Base-by-base conservation (phyloP, 2,329 filamentous ascomycete genomes). In the Ophiostoma montium region DNA sequence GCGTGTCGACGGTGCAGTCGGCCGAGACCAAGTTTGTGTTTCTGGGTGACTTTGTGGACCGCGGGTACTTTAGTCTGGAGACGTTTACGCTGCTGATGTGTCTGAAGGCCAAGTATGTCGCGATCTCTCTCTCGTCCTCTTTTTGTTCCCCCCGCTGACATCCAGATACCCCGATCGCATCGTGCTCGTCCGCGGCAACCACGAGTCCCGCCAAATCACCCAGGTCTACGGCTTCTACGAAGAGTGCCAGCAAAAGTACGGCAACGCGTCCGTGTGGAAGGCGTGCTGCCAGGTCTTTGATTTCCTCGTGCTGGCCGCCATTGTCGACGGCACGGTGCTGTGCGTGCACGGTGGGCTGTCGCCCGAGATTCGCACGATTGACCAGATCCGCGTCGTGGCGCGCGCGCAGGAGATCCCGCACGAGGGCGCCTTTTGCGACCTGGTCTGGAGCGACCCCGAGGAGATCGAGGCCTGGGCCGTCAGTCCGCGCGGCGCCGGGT, bases 251-350 rank as follows among this genome's bases (percentile, higher is more conserved):
- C 84, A 92, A 60, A 98, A 98, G 67, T 98, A 98, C 64, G 92
- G 92, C 61, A 96, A 95, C 62, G 88, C 92, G 12, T 95, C 94
- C 45, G 92, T 98, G n/a, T 98, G 92, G 92, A 94, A 98, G 66
- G 92, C 95, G 52, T 98, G 95, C 66, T 98, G 92, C 55, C 92
- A 98, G 64, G 95, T 98, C 68, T 98, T 98, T 65, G 92, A 98
- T 65, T 98, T 95, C 65, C 78, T 98, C 30, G 95, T 94, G 2
- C 75, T 98, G 19, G 92, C 87, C 50, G 94, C 95, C 54, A 94
- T 98, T 56, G 95, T 98, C 59, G 94, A 98, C 62, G 86, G 95
- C 60, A 88, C 95, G 62, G 94, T 98, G 53, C 94, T 98, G 61
- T 98, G 92, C 64, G 92, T 98, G 31, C 92, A 98, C 65, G 92